These are phyloP conservation scores for Suillus subaureus DNA, from an alignment of 768 basidiomycete genomes.

Conservation along the genomic window DNA sequence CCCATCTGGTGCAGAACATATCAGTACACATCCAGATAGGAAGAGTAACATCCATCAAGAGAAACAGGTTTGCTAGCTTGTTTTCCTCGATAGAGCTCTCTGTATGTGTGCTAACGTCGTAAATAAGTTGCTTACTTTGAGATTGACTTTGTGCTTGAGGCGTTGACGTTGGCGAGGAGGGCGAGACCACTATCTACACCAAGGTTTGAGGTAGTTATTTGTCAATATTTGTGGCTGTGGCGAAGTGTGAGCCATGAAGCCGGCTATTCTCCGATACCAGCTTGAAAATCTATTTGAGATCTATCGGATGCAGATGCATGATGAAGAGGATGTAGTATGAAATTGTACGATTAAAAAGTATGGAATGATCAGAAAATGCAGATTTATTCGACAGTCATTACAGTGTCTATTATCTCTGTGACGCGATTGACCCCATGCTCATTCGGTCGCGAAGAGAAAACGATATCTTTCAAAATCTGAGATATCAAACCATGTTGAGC, in stretches of 20 bases:
- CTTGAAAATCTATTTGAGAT: neutral
- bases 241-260: conserved; percentile 9
- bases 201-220: conserved; percentile 24
- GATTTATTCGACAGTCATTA: conserved; percentile 37
- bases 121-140: conserved; percentile 31
- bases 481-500: conserved; percentile 93
- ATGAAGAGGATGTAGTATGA: neutral
- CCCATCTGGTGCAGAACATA: conserved; percentile 54
- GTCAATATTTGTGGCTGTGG: conserved; percentile 25
- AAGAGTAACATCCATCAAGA: conserved; percentile 35
- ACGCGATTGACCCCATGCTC: conserved; percentile 26
- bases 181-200: conserved; percentile 16
- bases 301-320: neutral
- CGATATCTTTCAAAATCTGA: conserved; percentile 90
- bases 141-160: conserved; percentile 23
- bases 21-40: conserved; percentile 24
- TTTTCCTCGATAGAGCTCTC: neutral
- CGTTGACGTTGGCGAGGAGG: conserved; percentile 32
- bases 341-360: neutral
- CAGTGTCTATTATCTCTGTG: conserved; percentile 37
- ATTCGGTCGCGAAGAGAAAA: conserved; percentile 66
- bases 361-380: neutral
- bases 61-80: neutral
- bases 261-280: neutral
- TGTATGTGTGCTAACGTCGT: neutral